Evolutionary conservation across 768 basidiomycete species (phyloP).

Genomic region (Tephrocybe sp.): DNA sequence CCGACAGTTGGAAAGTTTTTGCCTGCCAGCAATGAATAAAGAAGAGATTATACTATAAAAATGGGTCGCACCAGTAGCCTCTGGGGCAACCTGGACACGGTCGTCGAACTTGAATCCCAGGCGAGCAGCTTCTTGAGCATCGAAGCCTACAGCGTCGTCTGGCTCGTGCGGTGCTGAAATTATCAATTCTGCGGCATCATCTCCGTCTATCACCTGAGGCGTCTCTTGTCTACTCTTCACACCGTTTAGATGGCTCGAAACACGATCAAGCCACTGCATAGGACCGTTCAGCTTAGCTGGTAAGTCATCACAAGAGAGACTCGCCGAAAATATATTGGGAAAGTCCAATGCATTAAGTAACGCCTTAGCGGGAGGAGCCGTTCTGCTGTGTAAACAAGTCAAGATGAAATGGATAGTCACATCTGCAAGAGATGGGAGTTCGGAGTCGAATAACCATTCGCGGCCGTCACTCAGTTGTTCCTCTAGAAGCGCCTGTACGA

Average conservation of each 20-base stretch:
- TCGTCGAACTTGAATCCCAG: constrained; percentile 39
- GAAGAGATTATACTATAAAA: neutral
- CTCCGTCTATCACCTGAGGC: constrained; percentile 32
- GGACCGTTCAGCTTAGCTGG: constrained; percentile 1
- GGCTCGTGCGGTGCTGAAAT: constrained; percentile 35
- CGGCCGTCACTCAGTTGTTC: constrained; percentile 51
- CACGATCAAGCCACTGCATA: constrained; percentile 47
- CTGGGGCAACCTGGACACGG: constrained; percentile 41
- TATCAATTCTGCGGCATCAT: constrained; percentile 44
- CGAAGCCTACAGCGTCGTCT: constrained; percentile 43
- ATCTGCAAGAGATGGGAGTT: constrained; percentile 50
- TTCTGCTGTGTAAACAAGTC: constrained; percentile 36
- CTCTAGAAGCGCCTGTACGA: constrained; percentile 29
- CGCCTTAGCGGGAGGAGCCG: constrained; percentile 32
- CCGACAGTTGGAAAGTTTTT: constrained; percentile 45
- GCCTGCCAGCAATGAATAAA: constrained; percentile 22
- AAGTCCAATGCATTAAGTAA: constrained; percentile 38
- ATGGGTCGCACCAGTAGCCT: constrained; percentile 43
- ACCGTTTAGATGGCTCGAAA: constrained; percentile 34
- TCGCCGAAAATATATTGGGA: constrained; percentile 40
- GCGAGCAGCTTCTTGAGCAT: constrained; percentile 40
- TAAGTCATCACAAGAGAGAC: neutral
- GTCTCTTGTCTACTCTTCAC: constrained; percentile 25
- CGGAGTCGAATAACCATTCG: constrained; percentile 59
- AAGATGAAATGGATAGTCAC: constrained; percentile 50